These are phyloP conservation scores for Graphiopsis chlorocephala DNA, from an alignment of 2,329 filamentous ascomycete species.

Conservation along the genomic window DNA sequence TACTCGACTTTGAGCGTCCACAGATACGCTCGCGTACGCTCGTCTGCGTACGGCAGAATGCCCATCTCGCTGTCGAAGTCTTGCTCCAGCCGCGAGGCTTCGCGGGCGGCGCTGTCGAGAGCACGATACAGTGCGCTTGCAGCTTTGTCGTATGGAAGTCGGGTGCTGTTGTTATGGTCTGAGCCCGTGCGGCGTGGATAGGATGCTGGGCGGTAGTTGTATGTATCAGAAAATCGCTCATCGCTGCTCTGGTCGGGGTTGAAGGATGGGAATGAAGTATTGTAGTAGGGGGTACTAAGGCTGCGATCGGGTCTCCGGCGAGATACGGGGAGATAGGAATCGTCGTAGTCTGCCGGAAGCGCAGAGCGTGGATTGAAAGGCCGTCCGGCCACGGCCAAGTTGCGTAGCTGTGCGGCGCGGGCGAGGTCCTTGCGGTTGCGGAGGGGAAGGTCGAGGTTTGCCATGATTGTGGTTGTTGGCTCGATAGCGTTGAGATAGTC, in stretches of 20 bases:
- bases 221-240: neutral
- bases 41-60: neutral
- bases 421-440: constrained; percentile 16
- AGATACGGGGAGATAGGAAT: neutral
- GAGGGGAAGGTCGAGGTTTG: constrained; percentile 5
- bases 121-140: constrained; percentile 10
- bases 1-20: constrained; percentile 13
- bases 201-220: neutral
- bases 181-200: neutral
- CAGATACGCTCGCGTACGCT: constrained; percentile 2
- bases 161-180: neutral
- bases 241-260: neutral
- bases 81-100: constrained; percentile 10
- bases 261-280: neutral
- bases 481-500: neutral
- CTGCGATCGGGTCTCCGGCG: neutral
- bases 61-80: constrained; percentile 16
- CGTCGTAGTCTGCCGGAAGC: neutral
- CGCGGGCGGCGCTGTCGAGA: constrained; percentile 3
- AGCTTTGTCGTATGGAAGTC: constrained; percentile 15
- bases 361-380: neutral
- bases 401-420: constrained; percentile 13
- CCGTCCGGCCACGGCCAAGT: neutral
- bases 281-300: neutral
- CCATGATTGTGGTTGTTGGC: neutral